Base-by-base conservation (phyloP, 2,329 filamentous ascomycete species). In the Aureobasidium sp. region DNA sequence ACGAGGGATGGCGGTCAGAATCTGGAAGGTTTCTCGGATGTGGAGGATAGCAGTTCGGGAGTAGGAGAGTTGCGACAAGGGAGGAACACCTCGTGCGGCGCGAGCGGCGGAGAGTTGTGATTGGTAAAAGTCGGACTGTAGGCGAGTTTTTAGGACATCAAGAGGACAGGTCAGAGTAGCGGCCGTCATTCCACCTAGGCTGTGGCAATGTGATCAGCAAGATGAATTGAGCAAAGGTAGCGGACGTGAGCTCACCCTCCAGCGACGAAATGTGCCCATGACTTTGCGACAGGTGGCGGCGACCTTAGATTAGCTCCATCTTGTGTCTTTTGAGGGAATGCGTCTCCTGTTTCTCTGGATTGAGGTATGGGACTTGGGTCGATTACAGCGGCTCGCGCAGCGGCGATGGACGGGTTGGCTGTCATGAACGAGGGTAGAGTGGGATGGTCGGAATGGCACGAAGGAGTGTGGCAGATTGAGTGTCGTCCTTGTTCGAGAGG, bases 121-220 rank as follows among this genome's bases (percentile, higher is more conserved):
- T 73, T 96, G 90, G 80, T 97, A 97, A 73, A 95, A 95, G 71
- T 96, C 92, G 69, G 91, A 95, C 74, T 97, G 93, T 3, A 97
- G 81, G 39, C 93, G 86, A 11, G 93, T 97, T 75, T 96, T 96
- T 55, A 97, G 83, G 36, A 97, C 92, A 71, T 97, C 93, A 63
- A 97, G 87, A 27, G 93, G 93, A 9, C 91, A 91, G 1, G 93
- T 97, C n/a, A 97, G 77, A n/a, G 89, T 87, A 29, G 93, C 90
- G 11, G 93, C 88, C 21, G 90, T 91, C 87, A 96, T 95, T 67
- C 92, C 92, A 68, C 92, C 92, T 58, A 90, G 77, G 45, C 92
- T 96, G 67, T 64, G 30, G 48, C 36, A 41, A 49, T 15, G n/a
- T 6, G 37, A 44, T 63, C 54, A 64, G 65, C 47, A 54, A 29